Percentiles rank a stretch among this genome's conserved stretches.
Conservation (phyloP, 75 land plant genomes). For the Pinus albicaulis region DNA sequence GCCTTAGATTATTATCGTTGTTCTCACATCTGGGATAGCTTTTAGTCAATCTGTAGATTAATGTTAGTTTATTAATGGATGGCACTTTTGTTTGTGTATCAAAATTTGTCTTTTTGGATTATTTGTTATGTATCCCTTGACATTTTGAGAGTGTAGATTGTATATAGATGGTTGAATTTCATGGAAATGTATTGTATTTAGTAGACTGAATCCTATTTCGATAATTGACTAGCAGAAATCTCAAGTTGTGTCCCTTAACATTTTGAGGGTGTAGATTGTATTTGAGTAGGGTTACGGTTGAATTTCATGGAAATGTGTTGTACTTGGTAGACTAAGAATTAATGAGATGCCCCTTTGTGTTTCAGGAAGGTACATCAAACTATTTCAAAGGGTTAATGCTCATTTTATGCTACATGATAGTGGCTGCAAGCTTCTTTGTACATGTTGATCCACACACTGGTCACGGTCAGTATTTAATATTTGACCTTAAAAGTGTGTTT, state of each 20-base stretch:
- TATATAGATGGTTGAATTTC: background rate
- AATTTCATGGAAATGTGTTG: background rate
- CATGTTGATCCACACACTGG: conserved; percentile 39
- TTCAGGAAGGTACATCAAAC: conserved; percentile 83
- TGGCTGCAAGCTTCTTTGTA: conserved; percentile 84
- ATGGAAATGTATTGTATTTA: background rate
- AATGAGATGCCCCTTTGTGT: background rate
- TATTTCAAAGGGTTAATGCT: conserved; percentile 88
- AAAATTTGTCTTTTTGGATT: no score
- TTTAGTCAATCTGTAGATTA: no score
- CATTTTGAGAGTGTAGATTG: background rate
- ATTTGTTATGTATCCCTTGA: background rate
- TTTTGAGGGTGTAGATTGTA: background rate
- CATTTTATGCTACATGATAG: conserved; percentile 74
- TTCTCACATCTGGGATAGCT: no score
- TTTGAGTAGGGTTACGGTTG: background rate
- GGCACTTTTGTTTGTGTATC: no score
- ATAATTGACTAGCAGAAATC: no score
- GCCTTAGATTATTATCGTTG: no score
- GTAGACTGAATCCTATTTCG: no score
- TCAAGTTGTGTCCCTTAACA: background rate
- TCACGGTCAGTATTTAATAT: conserved; percentile 5
- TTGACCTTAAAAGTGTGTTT: background rate
- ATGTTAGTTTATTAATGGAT: no score
- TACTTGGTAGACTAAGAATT: background rate